Percentiles rank a stretch among this genome's conserved stretches.
Evolutionary conservation across 768 basidiomycete genomes (phyloP).

Genomic region (Tremella fuciformis): DNA sequence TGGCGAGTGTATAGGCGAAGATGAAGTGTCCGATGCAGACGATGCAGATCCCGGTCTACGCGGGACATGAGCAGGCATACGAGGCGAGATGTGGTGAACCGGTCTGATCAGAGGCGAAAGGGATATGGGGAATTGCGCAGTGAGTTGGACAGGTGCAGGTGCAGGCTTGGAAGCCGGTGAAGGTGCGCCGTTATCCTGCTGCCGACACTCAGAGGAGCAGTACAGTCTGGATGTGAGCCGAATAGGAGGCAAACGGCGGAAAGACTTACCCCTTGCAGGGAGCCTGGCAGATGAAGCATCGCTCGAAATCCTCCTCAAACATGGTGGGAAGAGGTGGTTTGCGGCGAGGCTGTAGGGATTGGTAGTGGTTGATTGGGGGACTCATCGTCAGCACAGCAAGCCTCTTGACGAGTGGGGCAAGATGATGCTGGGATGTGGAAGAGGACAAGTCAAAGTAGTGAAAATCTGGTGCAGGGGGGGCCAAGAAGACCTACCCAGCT

Average conservation of each 20-base stretch:
- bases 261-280: constrained; percentile 41
- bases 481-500: no score
- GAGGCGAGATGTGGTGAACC: constrained; percentile 28
- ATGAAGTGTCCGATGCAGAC: constrained; percentile 18
- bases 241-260: neutral
- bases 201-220: constrained; percentile 43
- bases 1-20: constrained; percentile 42
- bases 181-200: constrained; percentile 35
- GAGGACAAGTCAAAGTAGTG: no score
- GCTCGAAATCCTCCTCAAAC: constrained; percentile 45
- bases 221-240: constrained; percentile 35
- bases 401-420: no score
- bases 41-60: constrained; percentile 30
- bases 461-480: no score
- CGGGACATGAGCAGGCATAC: constrained; percentile 18
- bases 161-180: constrained; percentile 18
- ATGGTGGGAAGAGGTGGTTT: constrained; percentile 24
- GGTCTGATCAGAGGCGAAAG: constrained; percentile 36
- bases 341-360: neutral
- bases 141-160: constrained; percentile 28
- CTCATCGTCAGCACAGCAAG: neutral
- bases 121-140: constrained; percentile 29
- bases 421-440: no score
- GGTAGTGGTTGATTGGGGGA: neutral
- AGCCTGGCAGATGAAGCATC: constrained; percentile 43